Evolutionary conservation across 1,139 yeast genomes (phyloP).

Genomic region (Hyphopichia wangnamkhiaoensis): DNA sequence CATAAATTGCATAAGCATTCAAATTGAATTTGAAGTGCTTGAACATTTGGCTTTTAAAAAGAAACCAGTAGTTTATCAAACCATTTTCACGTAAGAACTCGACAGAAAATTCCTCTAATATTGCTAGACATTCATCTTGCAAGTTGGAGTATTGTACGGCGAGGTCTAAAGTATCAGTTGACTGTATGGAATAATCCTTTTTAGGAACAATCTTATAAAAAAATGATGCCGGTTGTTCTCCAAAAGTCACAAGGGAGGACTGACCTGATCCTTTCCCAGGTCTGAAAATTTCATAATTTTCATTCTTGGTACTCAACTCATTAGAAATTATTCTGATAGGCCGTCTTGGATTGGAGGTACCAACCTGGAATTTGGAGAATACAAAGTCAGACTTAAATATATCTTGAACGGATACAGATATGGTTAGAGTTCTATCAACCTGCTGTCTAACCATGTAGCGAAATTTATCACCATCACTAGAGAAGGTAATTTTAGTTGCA

Average conservation of each 20-base stretch:
- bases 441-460: constrained; percentile 25
- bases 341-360: constrained; percentile 50
- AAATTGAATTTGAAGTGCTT: constrained; percentile 33
- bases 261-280: constrained; percentile 18
- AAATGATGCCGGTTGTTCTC: constrained; percentile 68
- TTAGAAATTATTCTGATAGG: constrained; percentile 60
- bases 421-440: constrained; percentile 52
- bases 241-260: constrained; percentile 50
- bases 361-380: constrained; percentile 68
- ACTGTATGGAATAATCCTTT: constrained; percentile 16
- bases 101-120: constrained; percentile 12
- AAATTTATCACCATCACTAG: constrained; percentile 19
- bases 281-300: constrained; percentile 36
- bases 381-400: constrained; percentile 57
- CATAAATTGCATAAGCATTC: constrained; percentile 37
- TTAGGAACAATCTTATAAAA: constrained; percentile 52
- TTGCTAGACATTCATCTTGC: constrained; percentile 39
- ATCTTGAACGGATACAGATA: constrained; percentile 79
- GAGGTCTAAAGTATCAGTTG: constrained; percentile 42
- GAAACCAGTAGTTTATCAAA: constrained; percentile 22
- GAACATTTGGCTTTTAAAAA: constrained; percentile 26
- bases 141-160: constrained; percentile 47
- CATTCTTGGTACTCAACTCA: constrained; percentile 36
- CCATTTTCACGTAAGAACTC: constrained; percentile 10
- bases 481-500: constrained; percentile 34